Conservation (phyloP, 371 early-diverging fungal species). For the Mortierella sp. region DNA sequence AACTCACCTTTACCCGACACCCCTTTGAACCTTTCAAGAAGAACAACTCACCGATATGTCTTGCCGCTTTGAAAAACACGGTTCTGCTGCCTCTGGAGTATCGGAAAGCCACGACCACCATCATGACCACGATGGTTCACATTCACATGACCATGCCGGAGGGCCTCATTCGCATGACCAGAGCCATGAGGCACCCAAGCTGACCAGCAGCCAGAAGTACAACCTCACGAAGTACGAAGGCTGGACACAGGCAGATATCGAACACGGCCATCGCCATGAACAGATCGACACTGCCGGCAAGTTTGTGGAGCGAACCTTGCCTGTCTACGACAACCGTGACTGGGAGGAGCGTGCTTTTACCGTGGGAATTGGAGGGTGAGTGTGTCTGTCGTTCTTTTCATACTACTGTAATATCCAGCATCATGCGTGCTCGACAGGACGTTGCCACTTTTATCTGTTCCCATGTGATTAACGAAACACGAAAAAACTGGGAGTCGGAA, state of each 20-base stretch:
- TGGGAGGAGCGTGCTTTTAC: slow-evolving; percentile 95
- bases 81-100: slow-evolving; percentile 28
- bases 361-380: slow-evolving; percentile 93
- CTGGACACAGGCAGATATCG: slow-evolving; percentile 57
- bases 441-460: too few species aligned
- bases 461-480: too few species aligned
- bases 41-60: slow-evolving; percentile 22
- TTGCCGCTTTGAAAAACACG: slow-evolving; percentile 54
- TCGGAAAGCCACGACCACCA: slow-evolving; percentile 36
- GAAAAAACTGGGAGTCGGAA: too few species aligned
- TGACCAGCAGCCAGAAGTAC: slow-evolving; percentile 45
- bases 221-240: slow-evolving; percentile 50
- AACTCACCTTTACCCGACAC: too few species aligned
- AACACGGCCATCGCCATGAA: slow-evolving; percentile 94
- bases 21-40: background rate
- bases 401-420: too few species aligned
- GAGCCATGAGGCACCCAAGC: slow-evolving; percentile 29
- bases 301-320: slow-evolving; percentile 81
- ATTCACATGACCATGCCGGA: slow-evolving; percentile 31
- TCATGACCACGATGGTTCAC: slow-evolving; percentile 27
- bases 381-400: too few species aligned
- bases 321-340: slow-evolving; percentile 78
- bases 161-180: slow-evolving; percentile 26
- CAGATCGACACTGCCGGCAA: slow-evolving; percentile 88
- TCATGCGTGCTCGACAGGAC: too few species aligned